Evolutionary conservation across 257 asterid species (phyloP).

Genomic region (Nyctanthes arbortristis): DNA sequence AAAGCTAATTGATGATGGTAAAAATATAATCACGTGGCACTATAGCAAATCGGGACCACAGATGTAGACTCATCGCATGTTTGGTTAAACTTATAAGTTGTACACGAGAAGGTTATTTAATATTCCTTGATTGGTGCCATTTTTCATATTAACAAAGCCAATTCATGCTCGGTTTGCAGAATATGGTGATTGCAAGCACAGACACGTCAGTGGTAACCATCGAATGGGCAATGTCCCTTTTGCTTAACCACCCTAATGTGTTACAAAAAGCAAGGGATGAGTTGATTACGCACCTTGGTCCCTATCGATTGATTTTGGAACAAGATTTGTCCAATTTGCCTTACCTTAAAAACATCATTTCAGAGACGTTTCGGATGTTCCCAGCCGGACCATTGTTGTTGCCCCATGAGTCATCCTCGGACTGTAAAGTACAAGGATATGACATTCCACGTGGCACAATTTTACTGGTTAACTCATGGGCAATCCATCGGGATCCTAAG

Average conservation of each 20-base stretch:
- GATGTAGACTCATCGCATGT: too few relatives aligned
- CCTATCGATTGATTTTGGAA: constrained; percentile 12
- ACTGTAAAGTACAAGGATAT: constrained; percentile 42
- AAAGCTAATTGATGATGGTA: not conserved
- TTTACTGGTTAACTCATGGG: constrained; percentile 40
- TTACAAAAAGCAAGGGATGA: constrained; percentile 22
- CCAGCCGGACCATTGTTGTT: constrained; percentile 37
- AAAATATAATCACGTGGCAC: too few relatives aligned
- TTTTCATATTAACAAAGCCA: not conserved
- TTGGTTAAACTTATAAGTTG: not conserved
- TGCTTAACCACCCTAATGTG: constrained; percentile 24
- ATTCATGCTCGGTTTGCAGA: constrained; percentile 5
- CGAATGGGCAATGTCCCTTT: constrained; percentile 29
- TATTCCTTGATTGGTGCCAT: not conserved
- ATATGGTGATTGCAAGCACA: constrained; percentile 23
- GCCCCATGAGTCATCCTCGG: constrained; percentile 41
- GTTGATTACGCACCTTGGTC: constrained; percentile 1
- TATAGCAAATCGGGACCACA: too few relatives aligned
- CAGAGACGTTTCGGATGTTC: constrained; percentile 26
- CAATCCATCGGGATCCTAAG: constrained; percentile 40
- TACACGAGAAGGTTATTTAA: not conserved
- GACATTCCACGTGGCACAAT: constrained; percentile 41
- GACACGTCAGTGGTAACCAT: constrained; percentile 26
- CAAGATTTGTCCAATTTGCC: constrained; percentile 19
- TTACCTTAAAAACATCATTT: constrained; percentile 17